Evolutionary conservation across 2,329 filamentous ascomycete genomes (phyloP), one percentile per base, ranked within the genome.

Genomic region (Pleomassaria siparia): DNA sequence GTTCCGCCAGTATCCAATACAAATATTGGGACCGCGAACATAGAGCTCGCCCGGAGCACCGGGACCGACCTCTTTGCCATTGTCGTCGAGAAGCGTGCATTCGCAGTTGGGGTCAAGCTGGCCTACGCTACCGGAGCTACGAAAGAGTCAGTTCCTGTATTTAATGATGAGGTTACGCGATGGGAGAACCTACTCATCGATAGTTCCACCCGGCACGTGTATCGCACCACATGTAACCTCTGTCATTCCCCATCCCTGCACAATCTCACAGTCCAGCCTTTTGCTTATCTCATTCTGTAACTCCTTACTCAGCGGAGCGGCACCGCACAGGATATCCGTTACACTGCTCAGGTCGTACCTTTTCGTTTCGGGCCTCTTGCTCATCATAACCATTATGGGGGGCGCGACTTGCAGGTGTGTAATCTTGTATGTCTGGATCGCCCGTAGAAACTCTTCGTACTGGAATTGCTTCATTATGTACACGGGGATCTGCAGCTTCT

Each of bases 401-500:
- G 73, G 73, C 12, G 72, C 73, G 3, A 72, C 57, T 44, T 74
- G 70, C 10, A 74, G 55, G 41, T 73, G 60, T 3, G 71, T 73
- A 43, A 74, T 63, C 37, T 60, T 66, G 46, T 70, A 60, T 10
- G 55, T 56, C 44, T 74, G 66, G 1, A 75, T 72, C 9, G 59
- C 56, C 4, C 58, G 57, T n/a, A 74, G 53, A 43, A 70, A 74
- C 35, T 69, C 65, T 28, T 66, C 62, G 47, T 69, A 73, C n/a
- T 67, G 59, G 48, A 75, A 75, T 24, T 67, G 60, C 40, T 68
- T 64, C 72, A 75, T 74, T 41, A 74, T 67, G 44, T 72, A 73
- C 15, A 66, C 63, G 0, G 72, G 70, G 11, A 81, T 75, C 1
- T 75, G 72, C 7, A 79, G 68, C 36, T 73, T 73, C 13, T 76